Evolutionary conservation across 352 stramenopile species (phyloP), one percentile per base, ranked within the genome.

Genomic region (Elongisporangium undulatum): DNA sequence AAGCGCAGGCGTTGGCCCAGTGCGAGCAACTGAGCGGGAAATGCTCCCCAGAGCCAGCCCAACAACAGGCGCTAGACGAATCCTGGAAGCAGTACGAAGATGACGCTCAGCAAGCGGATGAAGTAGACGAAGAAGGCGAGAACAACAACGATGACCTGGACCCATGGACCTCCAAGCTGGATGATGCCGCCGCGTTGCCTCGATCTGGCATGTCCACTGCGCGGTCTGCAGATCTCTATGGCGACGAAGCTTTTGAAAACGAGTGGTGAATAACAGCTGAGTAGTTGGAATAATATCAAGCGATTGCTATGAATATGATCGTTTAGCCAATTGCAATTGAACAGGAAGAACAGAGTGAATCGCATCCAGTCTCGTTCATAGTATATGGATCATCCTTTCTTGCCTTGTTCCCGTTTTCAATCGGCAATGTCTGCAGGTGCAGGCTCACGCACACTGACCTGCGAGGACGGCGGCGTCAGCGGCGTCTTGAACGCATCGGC

Each of bases 201-300:
- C 29, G 29, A 41, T 41, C 29, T 41, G 29, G 29, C 29, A 41
- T 41, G 29, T 41, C 29, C 8, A 41, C 29, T 41, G 29, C 29
- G 5, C 29, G 29, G 12, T 76, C 63, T 39, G 58, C 68, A 15
- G 63, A 74, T 53, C 66, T 64, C 48, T 89, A 89, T 55, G 75
- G 66, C 23, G 78, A 84, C 41, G 76, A 87, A 59, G 72, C 64
- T 16, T 89, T 89, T 54, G 76, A 89, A 38, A 72, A 53, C 34
- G 75, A 85, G 48, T 79, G 72, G 72, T 77, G 61, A 9, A 4
- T 41, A 9, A 41, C n/a, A 13, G 29, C 13, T 2, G 5, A 41
- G 29, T 41, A n/a, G n/a, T n/a, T n/a, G n/a, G n/a, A n/a, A n/a
- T n/a, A n/a, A n/a, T n/a, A n/a, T n/a, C n/a, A n/a, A n/a, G n/a